phyloP scores from a whole-genome alignment of 1,139 yeast species.

The Taiozyma sp. region DNA sequence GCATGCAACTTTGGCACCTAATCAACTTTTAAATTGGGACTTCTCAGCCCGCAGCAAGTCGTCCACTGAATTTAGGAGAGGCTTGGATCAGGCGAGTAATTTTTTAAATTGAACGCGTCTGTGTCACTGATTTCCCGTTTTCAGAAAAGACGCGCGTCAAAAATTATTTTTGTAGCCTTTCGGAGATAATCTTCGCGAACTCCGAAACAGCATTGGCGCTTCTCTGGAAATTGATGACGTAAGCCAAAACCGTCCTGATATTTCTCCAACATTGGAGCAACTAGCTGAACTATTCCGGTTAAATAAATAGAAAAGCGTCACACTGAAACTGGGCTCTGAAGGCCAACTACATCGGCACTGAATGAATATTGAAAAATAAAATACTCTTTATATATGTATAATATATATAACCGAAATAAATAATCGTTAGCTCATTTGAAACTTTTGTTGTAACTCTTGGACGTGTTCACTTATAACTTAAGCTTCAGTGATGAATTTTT shows the following conservation, averaged over 20 bases:
- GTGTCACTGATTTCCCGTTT: too few relatives aligned
- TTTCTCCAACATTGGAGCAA: background rate
- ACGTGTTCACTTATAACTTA: background rate
- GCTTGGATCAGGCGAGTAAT: too few relatives aligned
- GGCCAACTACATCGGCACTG: background rate
- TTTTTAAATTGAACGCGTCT: too few relatives aligned
- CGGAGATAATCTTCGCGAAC: too few relatives aligned
- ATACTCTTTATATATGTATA: background rate
- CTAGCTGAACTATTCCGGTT: background rate
- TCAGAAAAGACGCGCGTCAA: too few relatives aligned
- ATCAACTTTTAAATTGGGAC: too few relatives aligned
- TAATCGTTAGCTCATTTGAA: background rate
- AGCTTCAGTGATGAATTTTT: conserved; percentile 27
- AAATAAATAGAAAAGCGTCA: background rate
- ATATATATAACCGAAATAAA: background rate
- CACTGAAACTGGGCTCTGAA: too few relatives aligned
- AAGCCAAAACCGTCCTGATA: background rate
- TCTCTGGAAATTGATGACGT: background rate
- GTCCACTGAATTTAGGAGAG: too few relatives aligned
- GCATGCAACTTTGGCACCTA: too few relatives aligned
- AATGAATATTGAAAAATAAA: background rate
- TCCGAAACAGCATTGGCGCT: too few relatives aligned
- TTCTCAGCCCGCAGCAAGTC: too few relatives aligned
- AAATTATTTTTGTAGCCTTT: conserved; percentile 9
- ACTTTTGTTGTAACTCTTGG: background rate